Evolutionary conservation across 2,329 filamentous ascomycete genomes (phyloP).

Genomic region (Aspergillus piperis): DNA sequence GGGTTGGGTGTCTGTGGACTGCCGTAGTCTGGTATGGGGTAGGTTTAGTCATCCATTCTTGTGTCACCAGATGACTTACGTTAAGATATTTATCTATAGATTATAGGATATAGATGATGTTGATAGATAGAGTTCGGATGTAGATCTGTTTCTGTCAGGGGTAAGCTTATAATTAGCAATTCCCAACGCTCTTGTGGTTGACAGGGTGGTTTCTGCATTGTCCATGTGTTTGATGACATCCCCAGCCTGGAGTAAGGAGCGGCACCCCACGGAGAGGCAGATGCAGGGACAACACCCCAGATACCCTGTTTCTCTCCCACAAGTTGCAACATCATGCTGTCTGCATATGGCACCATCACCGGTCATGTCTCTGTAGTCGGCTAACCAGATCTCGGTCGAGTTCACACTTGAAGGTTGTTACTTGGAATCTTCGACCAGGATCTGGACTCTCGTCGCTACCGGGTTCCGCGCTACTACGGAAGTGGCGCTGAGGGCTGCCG

Average conservation of each 20-base stretch:
- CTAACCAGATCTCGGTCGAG: background rate
- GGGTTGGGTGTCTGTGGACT: background rate
- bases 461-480: background rate
- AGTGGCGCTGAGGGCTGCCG: background rate
- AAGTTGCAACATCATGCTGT: background rate
- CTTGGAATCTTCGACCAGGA: background rate
- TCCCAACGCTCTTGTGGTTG: no score
- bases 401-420: background rate
- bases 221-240: no score
- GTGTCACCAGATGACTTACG: no score
- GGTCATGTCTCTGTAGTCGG: background rate
- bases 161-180: no score
- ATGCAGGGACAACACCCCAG: background rate
- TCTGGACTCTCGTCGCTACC: background rate
- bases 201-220: no score
- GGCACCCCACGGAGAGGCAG: background rate
- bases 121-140: no score
- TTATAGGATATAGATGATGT: no score
- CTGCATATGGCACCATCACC: background rate
- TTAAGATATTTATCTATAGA: no score
- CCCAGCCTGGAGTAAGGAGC: background rate
- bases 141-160: no score
- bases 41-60: background rate
- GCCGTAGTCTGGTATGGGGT: background rate
- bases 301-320: background rate